Conservation (phyloP, 345 rosid species). For the Conringia planisiliqua region DNA sequence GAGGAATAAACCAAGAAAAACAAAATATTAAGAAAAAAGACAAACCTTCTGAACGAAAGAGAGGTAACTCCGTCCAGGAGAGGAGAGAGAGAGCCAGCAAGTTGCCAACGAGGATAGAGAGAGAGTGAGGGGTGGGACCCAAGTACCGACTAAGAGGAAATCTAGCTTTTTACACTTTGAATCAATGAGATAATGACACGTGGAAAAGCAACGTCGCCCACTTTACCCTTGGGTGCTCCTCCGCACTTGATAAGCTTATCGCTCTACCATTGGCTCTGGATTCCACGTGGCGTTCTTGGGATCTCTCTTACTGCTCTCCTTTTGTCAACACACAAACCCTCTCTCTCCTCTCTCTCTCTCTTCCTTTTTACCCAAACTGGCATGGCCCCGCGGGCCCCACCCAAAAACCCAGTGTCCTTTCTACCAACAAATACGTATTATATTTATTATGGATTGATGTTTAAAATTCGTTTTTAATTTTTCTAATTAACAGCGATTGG, state of each 20-base stretch:
- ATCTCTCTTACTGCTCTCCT: not conserved
- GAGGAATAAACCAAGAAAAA: not conserved
- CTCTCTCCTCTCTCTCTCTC: not conserved
- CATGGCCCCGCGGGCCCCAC: constrained; percentile 19
- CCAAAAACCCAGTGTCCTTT: not conserved
- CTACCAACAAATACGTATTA: constrained; percentile 15
- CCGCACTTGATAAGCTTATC: constrained; percentile 39
- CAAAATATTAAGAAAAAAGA: not conserved
- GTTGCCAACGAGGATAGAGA: constrained; percentile 5
- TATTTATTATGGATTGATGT: not conserved
- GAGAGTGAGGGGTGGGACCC: constrained; percentile 23
- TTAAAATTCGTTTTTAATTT: not conserved
- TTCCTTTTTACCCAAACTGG: constrained; percentile 21
- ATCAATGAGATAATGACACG: not conserved
- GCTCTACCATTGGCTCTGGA: constrained; percentile 19
- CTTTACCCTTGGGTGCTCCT: constrained; percentile 27
- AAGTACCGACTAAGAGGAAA: constrained; percentile 9
- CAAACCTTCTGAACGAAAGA: constrained; percentile 12
- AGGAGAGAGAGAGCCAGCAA: not conserved
- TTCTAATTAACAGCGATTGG: not conserved
- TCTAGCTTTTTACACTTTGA: not conserved
- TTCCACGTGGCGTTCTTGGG: not conserved
- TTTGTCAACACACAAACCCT: not conserved
- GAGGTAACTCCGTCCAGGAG: constrained; percentile 8
- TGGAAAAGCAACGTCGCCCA: constrained; percentile 30